These are phyloP conservation scores for Passiflora organensis DNA, from an alignment of 345 rosid species.

Conservation along the genomic window DNA sequence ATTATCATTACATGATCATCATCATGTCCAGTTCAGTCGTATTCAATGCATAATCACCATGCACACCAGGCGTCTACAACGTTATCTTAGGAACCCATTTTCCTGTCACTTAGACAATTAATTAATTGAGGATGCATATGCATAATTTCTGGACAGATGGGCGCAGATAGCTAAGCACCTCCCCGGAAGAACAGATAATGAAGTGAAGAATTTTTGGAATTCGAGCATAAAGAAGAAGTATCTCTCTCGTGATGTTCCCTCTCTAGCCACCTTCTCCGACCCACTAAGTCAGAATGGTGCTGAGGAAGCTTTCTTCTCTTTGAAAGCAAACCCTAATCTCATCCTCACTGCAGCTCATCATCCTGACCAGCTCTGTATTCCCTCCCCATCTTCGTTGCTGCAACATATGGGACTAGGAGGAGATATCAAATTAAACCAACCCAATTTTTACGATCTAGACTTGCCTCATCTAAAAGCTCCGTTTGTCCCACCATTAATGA, in stretches of 20 bases:
- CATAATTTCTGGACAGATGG: constrained; percentile 17
- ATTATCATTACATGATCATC: too few species aligned
- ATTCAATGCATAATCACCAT: too few species aligned
- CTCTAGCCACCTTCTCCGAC: constrained; percentile 28
- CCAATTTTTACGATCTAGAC: constrained; percentile 16
- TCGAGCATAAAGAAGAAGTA: constrained; percentile 33
- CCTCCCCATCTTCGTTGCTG: constrained; percentile 34
- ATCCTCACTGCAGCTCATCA: constrained; percentile 20
- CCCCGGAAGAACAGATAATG: constrained; percentile 33
- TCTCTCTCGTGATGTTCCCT: constrained; percentile 23
- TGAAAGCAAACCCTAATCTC: constrained; percentile 49
- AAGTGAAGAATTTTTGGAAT: constrained; percentile 34
- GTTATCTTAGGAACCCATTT: too few species aligned
- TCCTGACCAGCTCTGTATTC: constrained; percentile 32
- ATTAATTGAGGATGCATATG: too few species aligned
- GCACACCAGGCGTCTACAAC: too few species aligned
- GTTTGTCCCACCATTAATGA: constrained; percentile 4
- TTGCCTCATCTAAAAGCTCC: constrained; percentile 16
- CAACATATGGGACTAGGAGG: constrained; percentile 44
- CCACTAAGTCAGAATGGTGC: constrained; percentile 21
- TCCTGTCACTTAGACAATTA: too few species aligned
- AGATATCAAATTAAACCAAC: constrained; percentile 31
- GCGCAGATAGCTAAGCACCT: constrained; percentile 31
- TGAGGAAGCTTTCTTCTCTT: constrained; percentile 42
- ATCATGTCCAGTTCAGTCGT: too few species aligned